Conservation (phyloP, 129 eudicot genomes). For the Cynara cardunculus region DNA sequence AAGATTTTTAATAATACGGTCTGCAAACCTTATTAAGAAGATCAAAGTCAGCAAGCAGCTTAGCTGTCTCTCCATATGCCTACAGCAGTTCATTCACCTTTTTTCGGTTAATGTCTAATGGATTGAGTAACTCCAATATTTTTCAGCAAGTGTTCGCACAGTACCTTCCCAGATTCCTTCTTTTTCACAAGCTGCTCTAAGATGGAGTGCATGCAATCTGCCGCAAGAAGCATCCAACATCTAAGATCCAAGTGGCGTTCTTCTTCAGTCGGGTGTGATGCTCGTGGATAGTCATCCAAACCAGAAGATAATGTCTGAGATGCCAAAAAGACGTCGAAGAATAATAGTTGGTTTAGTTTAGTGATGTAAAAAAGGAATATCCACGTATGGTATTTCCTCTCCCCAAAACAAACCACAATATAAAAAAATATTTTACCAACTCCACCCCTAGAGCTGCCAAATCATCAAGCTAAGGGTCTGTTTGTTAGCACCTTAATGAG, state of each 20-base stretch:
- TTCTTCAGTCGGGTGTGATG: constrained; percentile 86
- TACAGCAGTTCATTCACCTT: constrained; percentile 37
- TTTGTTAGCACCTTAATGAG: too few species aligned
- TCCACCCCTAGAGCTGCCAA: neutral
- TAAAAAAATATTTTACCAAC: neutral
- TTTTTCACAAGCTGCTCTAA: constrained; percentile 50
- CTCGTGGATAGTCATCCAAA: constrained; percentile 98
- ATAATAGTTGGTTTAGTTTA: constrained; percentile 4
- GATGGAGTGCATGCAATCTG: constrained; percentile 86
- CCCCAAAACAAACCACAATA: neutral
- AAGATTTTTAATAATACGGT: neutral
- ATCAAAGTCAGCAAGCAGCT: constrained; percentile 78
- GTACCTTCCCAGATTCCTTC: constrained; percentile 53
- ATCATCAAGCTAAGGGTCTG: neutral
- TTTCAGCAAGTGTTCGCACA: neutral
- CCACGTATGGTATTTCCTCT: neutral
- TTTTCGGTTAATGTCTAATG: neutral
- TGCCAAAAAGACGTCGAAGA: constrained; percentile 9
- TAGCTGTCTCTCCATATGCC: constrained; percentile 68
- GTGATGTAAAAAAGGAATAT: neutral
- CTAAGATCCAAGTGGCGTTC: constrained; percentile 98
- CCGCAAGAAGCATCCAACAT: constrained; percentile 99
- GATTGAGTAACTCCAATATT: neutral
- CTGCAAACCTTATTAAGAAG: constrained; percentile 71
- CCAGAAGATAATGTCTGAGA: constrained; percentile 92